These are phyloP conservation scores for Magnusiomyces sp. DNA, from an alignment of 1,139 yeast species.

Conservation along the genomic window DNA sequence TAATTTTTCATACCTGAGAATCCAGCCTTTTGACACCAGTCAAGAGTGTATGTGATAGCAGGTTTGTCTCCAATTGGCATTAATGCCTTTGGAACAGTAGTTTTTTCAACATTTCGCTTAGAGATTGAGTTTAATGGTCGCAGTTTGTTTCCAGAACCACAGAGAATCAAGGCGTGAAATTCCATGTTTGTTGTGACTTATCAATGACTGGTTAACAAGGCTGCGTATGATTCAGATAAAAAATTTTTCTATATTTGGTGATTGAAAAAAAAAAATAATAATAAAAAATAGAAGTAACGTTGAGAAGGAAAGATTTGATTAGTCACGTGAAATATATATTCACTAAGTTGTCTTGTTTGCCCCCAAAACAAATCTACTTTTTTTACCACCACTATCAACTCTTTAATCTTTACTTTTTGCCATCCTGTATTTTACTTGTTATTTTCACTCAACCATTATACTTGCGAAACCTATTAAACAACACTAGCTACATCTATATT, in stretches of 20 bases:
- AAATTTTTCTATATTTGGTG: neutral
- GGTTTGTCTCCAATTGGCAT: conserved; percentile 87
- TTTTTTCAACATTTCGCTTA: conserved; percentile 19
- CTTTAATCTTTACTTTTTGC: neutral
- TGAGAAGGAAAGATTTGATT: neutral
- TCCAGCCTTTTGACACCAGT: conserved; percentile 82
- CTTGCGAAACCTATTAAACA: neutral
- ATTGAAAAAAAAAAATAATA: neutral
- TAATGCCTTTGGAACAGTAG: conserved; percentile 68
- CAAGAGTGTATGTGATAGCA: conserved; percentile 79
- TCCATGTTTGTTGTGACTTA: conserved; percentile 45
- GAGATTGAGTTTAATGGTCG: conserved; percentile 43
- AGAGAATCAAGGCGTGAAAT: conserved; percentile 80
- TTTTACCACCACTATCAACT: no score
- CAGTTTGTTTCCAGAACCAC: conserved; percentile 73
- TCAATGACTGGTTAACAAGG: neutral
- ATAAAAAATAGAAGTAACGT: neutral
- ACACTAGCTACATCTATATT: conserved; percentile 6
- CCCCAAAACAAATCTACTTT: no score
- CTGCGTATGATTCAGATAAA: neutral
- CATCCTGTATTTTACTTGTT: neutral
- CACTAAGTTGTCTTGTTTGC: neutral
- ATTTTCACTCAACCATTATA: conserved; percentile 1
- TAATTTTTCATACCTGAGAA: conserved; percentile 20
- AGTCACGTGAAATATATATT: neutral